Percentiles rank a stretch among this genome's conserved stretches.
phyloP scores from a whole-genome alignment of 2,329 filamentous ascomycete genomes.

The Pyrenophora seminiperda region DNA sequence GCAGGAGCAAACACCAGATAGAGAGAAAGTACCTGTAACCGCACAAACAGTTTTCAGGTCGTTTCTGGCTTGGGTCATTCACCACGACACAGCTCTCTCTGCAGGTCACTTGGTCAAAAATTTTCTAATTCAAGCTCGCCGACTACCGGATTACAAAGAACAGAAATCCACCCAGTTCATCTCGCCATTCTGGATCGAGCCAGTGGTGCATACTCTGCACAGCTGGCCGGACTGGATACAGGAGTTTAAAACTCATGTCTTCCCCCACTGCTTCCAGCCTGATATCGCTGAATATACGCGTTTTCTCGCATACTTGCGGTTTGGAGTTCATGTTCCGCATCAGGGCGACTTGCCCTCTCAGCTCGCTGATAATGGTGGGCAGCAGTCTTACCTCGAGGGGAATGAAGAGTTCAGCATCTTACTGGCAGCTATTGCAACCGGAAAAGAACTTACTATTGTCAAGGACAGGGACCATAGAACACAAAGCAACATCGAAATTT shows the following conservation, averaged over 20 bases:
- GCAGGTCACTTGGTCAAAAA: constrained; percentile 47
- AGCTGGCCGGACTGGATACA: constrained; percentile 45
- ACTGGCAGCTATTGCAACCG: constrained; percentile 50
- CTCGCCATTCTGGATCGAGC: constrained; percentile 47
- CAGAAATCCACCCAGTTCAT: neutral
- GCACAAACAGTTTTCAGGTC: constrained; percentile 29
- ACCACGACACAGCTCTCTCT: constrained; percentile 49
- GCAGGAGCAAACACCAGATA: constrained; percentile 10
- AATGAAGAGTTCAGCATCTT: constrained; percentile 43
- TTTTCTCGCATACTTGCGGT: constrained; percentile 49
- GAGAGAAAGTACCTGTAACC: constrained; percentile 1
- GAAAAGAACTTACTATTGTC: constrained; percentile 55
- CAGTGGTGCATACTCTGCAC: constrained; percentile 42
- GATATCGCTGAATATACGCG: constrained; percentile 46
- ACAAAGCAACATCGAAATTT: constrained; percentile 31
- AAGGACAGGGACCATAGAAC: constrained; percentile 45
- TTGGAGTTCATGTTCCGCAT: constrained; percentile 36
- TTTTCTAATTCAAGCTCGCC: constrained; percentile 38
- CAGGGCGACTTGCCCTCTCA: constrained; percentile 22
- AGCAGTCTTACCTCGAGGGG: constrained; percentile 17
- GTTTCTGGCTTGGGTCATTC: constrained; percentile 46
- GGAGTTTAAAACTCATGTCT: constrained; percentile 53
- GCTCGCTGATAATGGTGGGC: constrained; percentile 9
- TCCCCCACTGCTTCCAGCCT: constrained; percentile 55
- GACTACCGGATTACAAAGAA: constrained; percentile 17